Evolutionary conservation across 495 filamentous ascomycete genomes (phyloP).

Genomic region (Lasiosphaeriaceae sp.): DNA sequence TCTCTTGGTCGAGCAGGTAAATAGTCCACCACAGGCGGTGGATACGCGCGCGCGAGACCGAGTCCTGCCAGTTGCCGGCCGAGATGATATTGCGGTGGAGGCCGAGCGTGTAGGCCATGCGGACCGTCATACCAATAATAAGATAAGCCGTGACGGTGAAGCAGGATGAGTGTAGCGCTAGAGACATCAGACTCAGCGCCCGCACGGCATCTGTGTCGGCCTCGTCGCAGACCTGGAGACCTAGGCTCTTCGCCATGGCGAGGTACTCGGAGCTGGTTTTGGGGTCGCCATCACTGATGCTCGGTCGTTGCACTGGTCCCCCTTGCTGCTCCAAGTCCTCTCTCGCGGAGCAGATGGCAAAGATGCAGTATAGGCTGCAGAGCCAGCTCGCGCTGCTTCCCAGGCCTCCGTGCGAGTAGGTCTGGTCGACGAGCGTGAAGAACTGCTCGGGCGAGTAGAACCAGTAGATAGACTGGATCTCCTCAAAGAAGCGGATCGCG

Average conservation of each 20-base stretch:
- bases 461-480: constrained; percentile 12
- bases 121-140: constrained; percentile 3
- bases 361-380: constrained; percentile 9
- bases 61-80: neutral
- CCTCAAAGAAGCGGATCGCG: constrained; percentile 5
- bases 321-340: neutral
- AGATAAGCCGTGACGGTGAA: constrained; percentile 5
- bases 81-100: constrained; percentile 5
- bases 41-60: constrained; percentile 2
- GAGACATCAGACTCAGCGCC: neutral
- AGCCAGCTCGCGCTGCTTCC: neutral
- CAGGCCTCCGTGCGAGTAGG: neutral
- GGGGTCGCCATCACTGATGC: neutral
- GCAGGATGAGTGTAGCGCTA: constrained; percentile 5
- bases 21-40: constrained; percentile 9
- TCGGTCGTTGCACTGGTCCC: too few species aligned
- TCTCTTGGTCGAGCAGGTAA: constrained; percentile 11
- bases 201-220: constrained; percentile 3
- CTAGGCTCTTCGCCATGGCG: constrained; percentile 1
- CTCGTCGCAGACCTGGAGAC: constrained; percentile 6
- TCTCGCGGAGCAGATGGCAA: constrained; percentile 4
- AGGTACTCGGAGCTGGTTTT: constrained; percentile 6
- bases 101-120: constrained; percentile 8
- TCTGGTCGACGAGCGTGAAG: constrained; percentile 7
- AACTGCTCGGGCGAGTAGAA: constrained; percentile 13